phyloP scores from a whole-genome alignment of 805 yeast species.

The Schizosaccharomyces osmophilus region DNA sequence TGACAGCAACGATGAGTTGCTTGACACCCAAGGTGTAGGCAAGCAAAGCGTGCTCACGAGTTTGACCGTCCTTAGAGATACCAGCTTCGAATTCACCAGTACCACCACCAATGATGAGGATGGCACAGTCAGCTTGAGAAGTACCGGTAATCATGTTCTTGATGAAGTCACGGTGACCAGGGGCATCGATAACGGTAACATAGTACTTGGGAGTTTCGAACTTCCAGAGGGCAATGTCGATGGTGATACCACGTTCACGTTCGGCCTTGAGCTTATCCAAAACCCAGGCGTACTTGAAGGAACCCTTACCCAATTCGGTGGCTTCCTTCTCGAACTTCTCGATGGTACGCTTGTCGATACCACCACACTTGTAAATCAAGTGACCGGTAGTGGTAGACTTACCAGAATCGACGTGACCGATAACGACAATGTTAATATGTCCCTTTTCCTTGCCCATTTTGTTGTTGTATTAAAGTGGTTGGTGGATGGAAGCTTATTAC shows the following conservation, averaged over 20 bases:
- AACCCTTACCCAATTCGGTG: constrained; percentile 74
- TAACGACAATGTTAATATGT: constrained; percentile 99
- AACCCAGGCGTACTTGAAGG: constrained; percentile 96
- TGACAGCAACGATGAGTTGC: constrained; percentile 74
- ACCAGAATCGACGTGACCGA: constrained; percentile 99
- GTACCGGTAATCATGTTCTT: constrained; percentile 92
- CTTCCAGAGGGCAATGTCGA: constrained; percentile 79
- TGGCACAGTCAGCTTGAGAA: constrained; percentile 81
- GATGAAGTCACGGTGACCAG: constrained; percentile 92
- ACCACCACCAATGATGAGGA: constrained; percentile 76
- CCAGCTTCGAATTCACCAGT: constrained; percentile 91
- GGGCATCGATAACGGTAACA: constrained; percentile 83
- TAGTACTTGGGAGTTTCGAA: constrained; percentile 77
- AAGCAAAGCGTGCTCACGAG: constrained; percentile 82
- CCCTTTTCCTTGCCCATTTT: constrained; percentile 19
- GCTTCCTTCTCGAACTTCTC: constrained; percentile 97
- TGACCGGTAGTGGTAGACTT: constrained; percentile 98
- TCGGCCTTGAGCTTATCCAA: constrained; percentile 88
- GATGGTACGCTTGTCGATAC: constrained; percentile 87
- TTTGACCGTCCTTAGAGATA: constrained; percentile 83
- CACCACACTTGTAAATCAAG: constrained; percentile 98
- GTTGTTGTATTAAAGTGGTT: background rate
- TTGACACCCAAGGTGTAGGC: constrained; percentile 98
- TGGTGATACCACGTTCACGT: constrained; percentile 93
- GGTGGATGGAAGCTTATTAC: background rate